phyloP scores from a whole-genome alignment of 345 rosid species.

The Kernera saxatilis region DNA sequence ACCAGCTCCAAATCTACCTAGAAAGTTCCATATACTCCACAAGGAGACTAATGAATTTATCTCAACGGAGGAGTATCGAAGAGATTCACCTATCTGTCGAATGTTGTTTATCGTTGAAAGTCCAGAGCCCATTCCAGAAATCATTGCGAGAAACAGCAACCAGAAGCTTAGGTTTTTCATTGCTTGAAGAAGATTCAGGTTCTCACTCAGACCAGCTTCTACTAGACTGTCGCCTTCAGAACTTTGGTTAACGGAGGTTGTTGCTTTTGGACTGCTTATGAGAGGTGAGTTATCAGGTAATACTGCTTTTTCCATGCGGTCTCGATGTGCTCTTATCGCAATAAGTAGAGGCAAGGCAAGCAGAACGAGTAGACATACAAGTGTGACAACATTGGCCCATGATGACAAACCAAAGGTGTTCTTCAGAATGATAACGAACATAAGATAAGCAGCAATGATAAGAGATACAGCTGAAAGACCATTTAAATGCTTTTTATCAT shows the following conservation, averaged over 20 bases:
- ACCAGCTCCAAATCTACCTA: constrained; percentile 88
- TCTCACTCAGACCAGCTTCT: constrained; percentile 14
- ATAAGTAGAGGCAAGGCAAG: constrained; percentile 53
- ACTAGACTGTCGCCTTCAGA: background rate
- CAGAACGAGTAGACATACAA: constrained; percentile 43
- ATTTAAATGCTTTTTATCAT: constrained; percentile 69
- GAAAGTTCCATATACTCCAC: constrained; percentile 88
- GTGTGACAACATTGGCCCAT: constrained; percentile 42
- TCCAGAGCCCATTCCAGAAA: constrained; percentile 85
- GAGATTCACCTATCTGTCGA: constrained; percentile 83
- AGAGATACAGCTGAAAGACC: constrained; percentile 64
- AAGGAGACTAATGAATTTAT: constrained; percentile 66
- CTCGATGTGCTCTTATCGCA: constrained; percentile 50
- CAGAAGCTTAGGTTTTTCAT: constrained; percentile 51
- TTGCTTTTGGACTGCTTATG: constrained; percentile 20
- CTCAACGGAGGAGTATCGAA: constrained; percentile 54
- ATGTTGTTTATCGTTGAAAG: constrained; percentile 75
- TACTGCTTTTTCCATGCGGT: constrained; percentile 22
- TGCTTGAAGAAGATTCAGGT: constrained; percentile 48
- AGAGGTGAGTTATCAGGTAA: constrained; percentile 22
- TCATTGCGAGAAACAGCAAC: constrained; percentile 71
- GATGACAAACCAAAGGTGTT: constrained; percentile 46
- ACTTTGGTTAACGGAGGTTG: constrained; percentile 20
- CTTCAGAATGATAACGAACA: constrained; percentile 48
- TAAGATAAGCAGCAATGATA: constrained; percentile 64